Evolutionary conservation across 768 basidiomycete species (phyloP).

Genomic region (Calvatia gigantea): DNA sequence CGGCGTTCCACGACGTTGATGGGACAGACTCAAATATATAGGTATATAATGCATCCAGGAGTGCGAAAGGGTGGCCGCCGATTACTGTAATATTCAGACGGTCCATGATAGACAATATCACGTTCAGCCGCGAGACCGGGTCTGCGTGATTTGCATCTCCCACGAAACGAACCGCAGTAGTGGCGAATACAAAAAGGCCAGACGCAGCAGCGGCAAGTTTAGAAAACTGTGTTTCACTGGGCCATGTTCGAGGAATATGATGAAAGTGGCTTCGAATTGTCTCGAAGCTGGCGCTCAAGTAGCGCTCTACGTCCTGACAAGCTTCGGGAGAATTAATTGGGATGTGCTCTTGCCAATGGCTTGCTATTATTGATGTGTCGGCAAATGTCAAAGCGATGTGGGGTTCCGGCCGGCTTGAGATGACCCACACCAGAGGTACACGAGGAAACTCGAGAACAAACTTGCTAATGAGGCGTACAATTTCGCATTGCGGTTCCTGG

Average conservation of each 20-base stretch:
- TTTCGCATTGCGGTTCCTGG: neutral
- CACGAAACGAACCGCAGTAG: neutral
- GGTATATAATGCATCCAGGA: too few species aligned
- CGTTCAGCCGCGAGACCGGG: too few species aligned
- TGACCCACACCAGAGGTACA: neutral
- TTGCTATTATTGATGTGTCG: neutral
- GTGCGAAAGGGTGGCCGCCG: too few species aligned
- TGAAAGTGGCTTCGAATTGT: neutral
- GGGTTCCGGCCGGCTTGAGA: neutral
- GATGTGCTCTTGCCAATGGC: neutral
- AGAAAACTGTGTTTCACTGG: neutral
- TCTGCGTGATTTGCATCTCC: neutral
- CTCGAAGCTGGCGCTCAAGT: neutral
- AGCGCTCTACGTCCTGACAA: neutral
- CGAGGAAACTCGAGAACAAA: neutral
- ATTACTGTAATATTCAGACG: too few species aligned
- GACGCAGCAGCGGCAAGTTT: neutral
- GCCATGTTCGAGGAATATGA: neutral
- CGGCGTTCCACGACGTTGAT: too few species aligned
- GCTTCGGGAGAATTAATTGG: neutral
- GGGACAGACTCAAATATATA: too few species aligned
- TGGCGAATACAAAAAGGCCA: neutral
- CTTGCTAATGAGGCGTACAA: neutral
- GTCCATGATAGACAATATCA: too few species aligned
- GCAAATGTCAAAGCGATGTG: neutral